These are phyloP conservation scores for Cryptococcus wingfieldii DNA, from an alignment of 1,284 basidiomycete genomes.

Conservation along the genomic window DNA sequence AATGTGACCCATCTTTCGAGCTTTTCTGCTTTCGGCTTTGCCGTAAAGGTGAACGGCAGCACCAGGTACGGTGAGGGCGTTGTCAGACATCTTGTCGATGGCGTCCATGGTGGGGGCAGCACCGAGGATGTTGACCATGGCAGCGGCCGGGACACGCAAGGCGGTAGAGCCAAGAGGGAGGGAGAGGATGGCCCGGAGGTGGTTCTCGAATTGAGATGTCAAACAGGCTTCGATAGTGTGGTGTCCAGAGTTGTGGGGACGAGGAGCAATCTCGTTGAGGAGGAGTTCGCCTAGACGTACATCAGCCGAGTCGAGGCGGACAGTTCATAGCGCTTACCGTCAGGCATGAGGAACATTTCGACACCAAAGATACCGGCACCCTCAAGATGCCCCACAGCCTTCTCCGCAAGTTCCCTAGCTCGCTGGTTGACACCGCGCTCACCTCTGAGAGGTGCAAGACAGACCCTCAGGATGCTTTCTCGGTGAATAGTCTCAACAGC, in stretches of 20 bases:
- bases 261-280: constrained; percentile 97
- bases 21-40: constrained; percentile 81
- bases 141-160: constrained; percentile 80
- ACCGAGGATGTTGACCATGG: constrained; percentile 94
- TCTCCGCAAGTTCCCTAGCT: constrained; percentile 74
- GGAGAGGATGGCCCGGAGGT: constrained; percentile 89
- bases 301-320: background rate
- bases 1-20: constrained; percentile 97
- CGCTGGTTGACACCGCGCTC: constrained; percentile 56
- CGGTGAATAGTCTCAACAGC: constrained; percentile 94
- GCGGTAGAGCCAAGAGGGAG: constrained; percentile 85
- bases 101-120: constrained; percentile 60
- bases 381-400: constrained; percentile 71
- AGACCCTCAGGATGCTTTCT: constrained; percentile 90
- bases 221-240: constrained; percentile 99
- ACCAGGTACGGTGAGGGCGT: constrained; percentile 66
- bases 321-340: constrained; percentile 58
- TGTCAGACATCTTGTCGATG: constrained; percentile 55
- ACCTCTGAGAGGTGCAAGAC: constrained; percentile 68
- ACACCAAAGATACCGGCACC: constrained; percentile 97
- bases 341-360: constrained; percentile 90
- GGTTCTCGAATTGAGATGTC: constrained; percentile 96
- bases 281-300: constrained; percentile 62
- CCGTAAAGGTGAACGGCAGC: constrained; percentile 88
- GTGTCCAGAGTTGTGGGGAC: constrained; percentile 98